These are phyloP conservation scores for Pseudomonodictys pantanalensis DNA, from an alignment of 495 filamentous ascomycete genomes.

Conservation along the genomic window DNA sequence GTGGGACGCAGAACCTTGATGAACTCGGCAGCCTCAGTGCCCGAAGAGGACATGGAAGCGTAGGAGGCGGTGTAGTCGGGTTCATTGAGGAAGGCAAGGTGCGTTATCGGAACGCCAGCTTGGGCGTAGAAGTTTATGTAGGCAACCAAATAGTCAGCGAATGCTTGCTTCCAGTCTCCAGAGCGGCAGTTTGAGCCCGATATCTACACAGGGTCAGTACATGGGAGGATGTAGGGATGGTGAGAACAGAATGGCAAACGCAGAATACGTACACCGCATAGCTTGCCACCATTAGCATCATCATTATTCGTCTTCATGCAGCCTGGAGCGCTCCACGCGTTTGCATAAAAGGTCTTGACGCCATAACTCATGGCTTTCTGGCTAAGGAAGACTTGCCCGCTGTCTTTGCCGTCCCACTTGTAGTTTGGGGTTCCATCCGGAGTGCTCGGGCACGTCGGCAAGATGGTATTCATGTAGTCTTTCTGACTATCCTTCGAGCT, in stretches of 20 bases:
- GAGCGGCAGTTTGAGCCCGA: slow-evolving; percentile 17
- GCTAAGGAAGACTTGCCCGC: slow-evolving; percentile 25
- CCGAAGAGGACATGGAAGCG: slow-evolving; percentile 24
- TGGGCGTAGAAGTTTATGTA: slow-evolving; percentile 28
- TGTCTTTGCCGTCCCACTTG: slow-evolving; percentile 31
- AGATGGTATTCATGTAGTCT: slow-evolving; percentile 48
- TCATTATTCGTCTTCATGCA: slow-evolving; percentile 32
- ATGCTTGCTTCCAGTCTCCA: slow-evolving; percentile 31
- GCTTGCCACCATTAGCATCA: slow-evolving; percentile 23
- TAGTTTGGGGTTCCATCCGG: slow-evolving; percentile 22
- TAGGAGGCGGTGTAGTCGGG: slow-evolving; percentile 27
- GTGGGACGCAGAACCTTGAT: slow-evolving; percentile 28
- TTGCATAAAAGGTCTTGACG: slow-evolving; percentile 28
- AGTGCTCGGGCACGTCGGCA: slow-evolving; percentile 19
- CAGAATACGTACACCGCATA: slow-evolving; percentile 31
- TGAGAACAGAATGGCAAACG: not conserved
- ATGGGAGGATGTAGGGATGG: not conserved
- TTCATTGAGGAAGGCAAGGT: slow-evolving; percentile 32
- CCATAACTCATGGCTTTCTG: slow-evolving; percentile 28
- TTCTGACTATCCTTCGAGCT: slow-evolving; percentile 35
- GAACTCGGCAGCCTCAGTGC: slow-evolving; percentile 30
- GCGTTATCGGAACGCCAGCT: slow-evolving; percentile 22
- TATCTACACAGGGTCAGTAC: not conserved
- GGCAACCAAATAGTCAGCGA: slow-evolving; percentile 30
- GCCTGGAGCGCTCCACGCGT: slow-evolving; percentile 30